phyloP scores from a whole-genome alignment of 176 grass and related monocot genomes.

The Triticum timopheevii region DNA sequence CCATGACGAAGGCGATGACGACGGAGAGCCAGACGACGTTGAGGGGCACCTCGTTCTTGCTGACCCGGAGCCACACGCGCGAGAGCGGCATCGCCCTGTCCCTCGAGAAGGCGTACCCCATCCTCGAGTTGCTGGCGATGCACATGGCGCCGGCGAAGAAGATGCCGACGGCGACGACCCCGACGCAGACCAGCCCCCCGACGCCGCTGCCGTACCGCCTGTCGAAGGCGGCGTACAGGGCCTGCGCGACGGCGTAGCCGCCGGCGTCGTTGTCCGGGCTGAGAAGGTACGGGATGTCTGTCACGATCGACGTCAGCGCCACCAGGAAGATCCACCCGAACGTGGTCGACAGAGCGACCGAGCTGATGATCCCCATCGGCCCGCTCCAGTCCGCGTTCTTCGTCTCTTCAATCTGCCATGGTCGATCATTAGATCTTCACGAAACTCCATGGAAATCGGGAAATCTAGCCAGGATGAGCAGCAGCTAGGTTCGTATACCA shows the following conservation, averaged over 20 bases:
- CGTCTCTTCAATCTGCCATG: constrained; percentile 54
- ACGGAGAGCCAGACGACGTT: constrained; percentile 79
- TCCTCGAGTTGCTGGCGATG: constrained; percentile 53
- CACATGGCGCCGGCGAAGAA: constrained; percentile 51
- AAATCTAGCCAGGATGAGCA: neutral
- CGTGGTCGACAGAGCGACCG: constrained; percentile 45
- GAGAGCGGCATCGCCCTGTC: constrained; percentile 75
- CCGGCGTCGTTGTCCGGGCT: constrained; percentile 54
- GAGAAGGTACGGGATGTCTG: constrained; percentile 57
- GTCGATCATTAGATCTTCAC: neutral
- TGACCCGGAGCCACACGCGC: constrained; percentile 46
- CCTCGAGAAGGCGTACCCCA: constrained; percentile 70
- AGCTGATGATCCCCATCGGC: constrained; percentile 57
- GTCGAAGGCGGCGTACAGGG: constrained; percentile 46
- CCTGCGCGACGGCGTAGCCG: constrained; percentile 70
- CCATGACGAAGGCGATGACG: constrained; percentile 59
- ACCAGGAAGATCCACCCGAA: constrained; percentile 61
- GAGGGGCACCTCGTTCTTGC: constrained; percentile 61
- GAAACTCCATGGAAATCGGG: neutral
- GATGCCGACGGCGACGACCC: constrained; percentile 43
- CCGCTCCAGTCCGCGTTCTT: constrained; percentile 70
- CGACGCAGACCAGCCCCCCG: constrained; percentile 56
- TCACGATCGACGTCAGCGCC: constrained; percentile 49
- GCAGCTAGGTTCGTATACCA: constrained; percentile 24
- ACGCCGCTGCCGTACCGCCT: constrained; percentile 51